phyloP scores from a whole-genome alignment of 2,329 filamentous ascomycete species.

The Pseudogymnoascus pannorum region DNA sequence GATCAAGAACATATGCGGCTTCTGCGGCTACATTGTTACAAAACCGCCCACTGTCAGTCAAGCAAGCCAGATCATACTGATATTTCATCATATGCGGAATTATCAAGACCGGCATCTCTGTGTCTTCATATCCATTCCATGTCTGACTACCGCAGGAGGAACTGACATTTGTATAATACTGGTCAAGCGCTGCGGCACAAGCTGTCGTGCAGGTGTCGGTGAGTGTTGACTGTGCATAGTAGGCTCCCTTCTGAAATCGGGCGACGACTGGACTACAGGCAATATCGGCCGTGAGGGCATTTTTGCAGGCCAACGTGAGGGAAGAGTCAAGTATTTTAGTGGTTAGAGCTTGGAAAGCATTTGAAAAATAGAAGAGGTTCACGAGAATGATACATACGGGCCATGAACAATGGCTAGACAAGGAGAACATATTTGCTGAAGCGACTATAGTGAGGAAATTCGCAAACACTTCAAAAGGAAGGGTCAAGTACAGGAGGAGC shows the following conservation, averaged over 20 bases:
- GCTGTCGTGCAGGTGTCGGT: constrained; percentile 3
- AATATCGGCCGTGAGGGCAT: constrained; percentile 4
- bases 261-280: constrained; percentile 10
- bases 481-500: neutral
- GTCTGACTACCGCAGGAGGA: constrained; percentile 11
- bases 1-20: constrained; percentile 10
- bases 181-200: constrained; percentile 1
- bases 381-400: neutral
- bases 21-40: constrained; percentile 13
- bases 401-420: neutral
- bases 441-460: neutral
- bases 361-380: neutral
- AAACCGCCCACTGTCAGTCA: constrained; percentile 12
- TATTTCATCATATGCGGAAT: constrained; percentile 13
- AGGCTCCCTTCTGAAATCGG: constrained; percentile 8
- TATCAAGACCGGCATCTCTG: constrained; percentile 9
- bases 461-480: neutral
- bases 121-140: constrained; percentile 10
- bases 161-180: constrained; percentile 8
- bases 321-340: constrained; percentile 3
- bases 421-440: neutral
- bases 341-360: constrained; percentile 5
- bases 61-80: constrained; percentile 11
- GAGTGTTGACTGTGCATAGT: constrained; percentile 1
- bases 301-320: neutral